Percentiles rank a stretch among this genome's conserved stretches.
phyloP scores from a whole-genome alignment of 1,284 basidiomycete genomes.

The Melampsora americana region DNA sequence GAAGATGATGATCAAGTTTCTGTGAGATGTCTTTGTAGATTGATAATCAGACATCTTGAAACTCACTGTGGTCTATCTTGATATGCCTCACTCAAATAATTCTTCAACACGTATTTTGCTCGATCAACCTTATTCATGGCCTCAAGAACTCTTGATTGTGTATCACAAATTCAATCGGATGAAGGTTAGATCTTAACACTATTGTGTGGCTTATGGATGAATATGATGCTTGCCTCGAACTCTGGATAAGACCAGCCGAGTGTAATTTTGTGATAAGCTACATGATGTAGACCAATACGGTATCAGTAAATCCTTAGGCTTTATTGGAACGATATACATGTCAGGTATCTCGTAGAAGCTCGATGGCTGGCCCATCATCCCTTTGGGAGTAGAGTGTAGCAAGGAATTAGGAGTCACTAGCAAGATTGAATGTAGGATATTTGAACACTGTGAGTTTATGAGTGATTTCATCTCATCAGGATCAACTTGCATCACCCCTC shows the following conservation, averaged over 20 bases:
- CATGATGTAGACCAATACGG: neutral
- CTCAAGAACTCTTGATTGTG: constrained; percentile 54
- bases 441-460: neutral
- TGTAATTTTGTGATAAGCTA: constrained; percentile 35
- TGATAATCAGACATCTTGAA: neutral
- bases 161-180: neutral
- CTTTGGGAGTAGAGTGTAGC: neutral
- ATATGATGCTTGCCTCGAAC: neutral
- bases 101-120: constrained; percentile 51
- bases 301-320: neutral
- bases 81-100: constrained; percentile 12
- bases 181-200: neutral
- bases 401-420: neutral
- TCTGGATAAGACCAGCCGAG: constrained; percentile 21
- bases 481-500: too few species aligned
- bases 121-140: constrained; percentile 73
- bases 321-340: neutral
- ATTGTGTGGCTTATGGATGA: neutral
- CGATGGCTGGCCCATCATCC: neutral
- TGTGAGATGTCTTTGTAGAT: constrained; percentile 58
- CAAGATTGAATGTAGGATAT: neutral
- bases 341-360: neutral
- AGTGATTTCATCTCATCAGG: neutral
- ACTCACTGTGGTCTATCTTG: constrained; percentile 32
- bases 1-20: constrained; percentile 76